Evolutionary conservation across 2,329 filamentous ascomycete species (phyloP).

Genomic region (Mollisia scopiformis): DNA sequence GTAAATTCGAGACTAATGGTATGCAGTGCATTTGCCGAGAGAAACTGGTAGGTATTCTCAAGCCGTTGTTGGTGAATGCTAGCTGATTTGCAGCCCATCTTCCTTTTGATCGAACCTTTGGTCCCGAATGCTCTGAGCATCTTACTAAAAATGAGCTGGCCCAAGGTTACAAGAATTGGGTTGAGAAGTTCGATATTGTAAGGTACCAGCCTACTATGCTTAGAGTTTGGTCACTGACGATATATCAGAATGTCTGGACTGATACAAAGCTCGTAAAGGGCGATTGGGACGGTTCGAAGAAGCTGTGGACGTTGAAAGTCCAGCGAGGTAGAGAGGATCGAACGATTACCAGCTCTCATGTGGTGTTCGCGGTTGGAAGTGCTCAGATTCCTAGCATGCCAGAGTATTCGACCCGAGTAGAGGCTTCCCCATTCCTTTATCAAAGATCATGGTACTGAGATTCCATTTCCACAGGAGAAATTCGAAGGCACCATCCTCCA

Average conservation of each 20-base stretch:
- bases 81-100: conserved; percentile 14
- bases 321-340: background rate
- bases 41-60: conserved; percentile 13
- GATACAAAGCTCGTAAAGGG: conserved; percentile 3
- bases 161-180: conserved; percentile 17
- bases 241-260: conserved; percentile 14
- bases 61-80: too few species aligned
- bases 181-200: conserved; percentile 15
- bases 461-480: conserved; percentile 8
- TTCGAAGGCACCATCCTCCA: conserved; percentile 19
- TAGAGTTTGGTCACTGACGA: background rate
- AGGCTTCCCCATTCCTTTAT: background rate
- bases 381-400: conserved; percentile 14
- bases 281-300: conserved; percentile 4
- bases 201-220: background rate
- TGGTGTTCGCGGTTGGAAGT: conserved; percentile 20
- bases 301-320: conserved; percentile 12
- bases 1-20: background rate
- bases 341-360: conserved; percentile 4
- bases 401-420: conserved; percentile 7
- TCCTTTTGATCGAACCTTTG: conserved; percentile 23
- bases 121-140: conserved; percentile 10
- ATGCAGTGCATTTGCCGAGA: conserved; percentile 17
- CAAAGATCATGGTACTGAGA: too few species aligned
- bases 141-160: conserved; percentile 19